Base-by-base conservation (phyloP, 495 filamentous ascomycete species). In the Hypoxylon crocopeplum region DNA sequence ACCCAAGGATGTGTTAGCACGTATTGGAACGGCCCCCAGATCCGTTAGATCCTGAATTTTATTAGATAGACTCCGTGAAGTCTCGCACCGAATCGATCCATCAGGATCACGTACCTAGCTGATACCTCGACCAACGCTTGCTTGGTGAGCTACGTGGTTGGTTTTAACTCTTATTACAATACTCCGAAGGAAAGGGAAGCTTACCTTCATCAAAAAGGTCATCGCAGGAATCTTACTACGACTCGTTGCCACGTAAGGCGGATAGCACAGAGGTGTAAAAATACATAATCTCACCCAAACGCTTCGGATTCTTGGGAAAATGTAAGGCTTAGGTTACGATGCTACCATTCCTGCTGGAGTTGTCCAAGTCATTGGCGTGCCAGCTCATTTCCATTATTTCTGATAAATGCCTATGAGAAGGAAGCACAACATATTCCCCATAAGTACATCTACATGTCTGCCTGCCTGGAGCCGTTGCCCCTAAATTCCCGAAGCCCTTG, bases 161-260 rank as follows among this genome's bases (percentile, higher is more conserved):
- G 25, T 36, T 40, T 45, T 32, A 32, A 45, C 40, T 48, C 55
- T 64, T 59, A 56, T 64, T 59, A 56, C 48, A 37, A 58, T 64
- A 59, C 55, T 55, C 49, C 48, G 48, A 55, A 50, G 37, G 44
- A 37, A 64, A 17, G 37, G 44, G 42, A 64, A 17, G 55, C 61
- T 64, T 55, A 59, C 54, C 48, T 64, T 46, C 44, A 48, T 45
- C 16, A 48, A 55, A 45, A 55, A 47, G 12, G 42, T 51, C 22
- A 11, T 33, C 30, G 54, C 21, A 64, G 61, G 61, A 64, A 22
- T 64, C 61, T 64, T 64, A 64, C 61, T 59, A 59, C 53, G 44
- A 58, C 37, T 49, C 48, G 36, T 45, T 57, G 60, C 60, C 54
- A 64, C 60, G 54, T 64, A 64, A 49, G 48, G 42, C 12, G 17